Conservation (phyloP, 2,329 filamentous ascomycete species). For the Neophaeococcomyces aloes region DNA sequence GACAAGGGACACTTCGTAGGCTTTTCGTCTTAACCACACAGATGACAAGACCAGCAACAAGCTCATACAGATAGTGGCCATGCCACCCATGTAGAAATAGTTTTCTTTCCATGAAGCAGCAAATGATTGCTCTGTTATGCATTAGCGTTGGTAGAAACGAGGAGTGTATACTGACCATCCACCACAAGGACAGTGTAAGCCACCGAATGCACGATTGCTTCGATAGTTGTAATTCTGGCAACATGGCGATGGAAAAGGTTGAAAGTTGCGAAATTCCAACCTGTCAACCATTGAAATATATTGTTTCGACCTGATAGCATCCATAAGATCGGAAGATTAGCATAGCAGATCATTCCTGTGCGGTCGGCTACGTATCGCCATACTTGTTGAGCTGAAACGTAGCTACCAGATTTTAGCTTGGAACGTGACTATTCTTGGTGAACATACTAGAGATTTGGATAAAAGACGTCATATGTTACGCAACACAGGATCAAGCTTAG, state of each 20-base stretch:
- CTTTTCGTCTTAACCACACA: constrained; percentile 35
- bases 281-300: constrained; percentile 54
- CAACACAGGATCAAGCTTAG: constrained; percentile 36
- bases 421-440: not conserved
- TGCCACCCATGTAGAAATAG: constrained; percentile 32
- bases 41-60: constrained; percentile 35
- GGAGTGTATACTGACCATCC: not conserved
- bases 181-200: constrained; percentile 40
- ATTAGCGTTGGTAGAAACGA: too few species aligned
- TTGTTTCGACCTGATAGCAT: constrained; percentile 60
- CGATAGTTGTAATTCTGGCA: constrained; percentile 50
- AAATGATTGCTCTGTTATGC: not conserved
- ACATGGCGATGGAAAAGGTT: constrained; percentile 59
- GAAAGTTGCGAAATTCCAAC: constrained; percentile 58
- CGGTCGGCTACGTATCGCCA: constrained; percentile 52
- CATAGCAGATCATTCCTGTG: constrained; percentile 53
- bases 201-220: constrained; percentile 53
- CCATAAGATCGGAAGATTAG: constrained; percentile 55
- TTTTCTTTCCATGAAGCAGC: constrained; percentile 22
- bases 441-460: constrained; percentile 39
- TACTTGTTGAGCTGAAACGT: constrained; percentile 19
- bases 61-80: constrained; percentile 32
- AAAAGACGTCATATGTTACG: constrained; percentile 36
- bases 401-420: not conserved
- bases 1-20: constrained; percentile 36